A percentile compares a stretch with the other conserved stretches of the same genome.
Evolutionary conservation across 257 asterid genomes (phyloP).

Genomic region (Solanum ossicruentum): DNA sequence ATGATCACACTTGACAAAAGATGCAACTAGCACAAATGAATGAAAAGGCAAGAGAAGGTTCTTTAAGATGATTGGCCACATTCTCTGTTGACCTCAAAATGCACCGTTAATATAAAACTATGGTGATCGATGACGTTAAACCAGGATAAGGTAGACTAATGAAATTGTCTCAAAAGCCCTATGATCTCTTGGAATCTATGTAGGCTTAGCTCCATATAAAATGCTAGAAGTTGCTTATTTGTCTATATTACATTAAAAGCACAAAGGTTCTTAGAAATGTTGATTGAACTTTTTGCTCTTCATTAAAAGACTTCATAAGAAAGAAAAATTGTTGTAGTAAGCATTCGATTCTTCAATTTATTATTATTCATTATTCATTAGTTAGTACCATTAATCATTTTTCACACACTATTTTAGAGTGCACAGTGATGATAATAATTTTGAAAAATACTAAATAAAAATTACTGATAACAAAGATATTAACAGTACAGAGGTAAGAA

Average conservation of each 20-base stretch:
- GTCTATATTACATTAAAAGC: too few relatives aligned
- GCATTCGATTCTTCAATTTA: too few relatives aligned
- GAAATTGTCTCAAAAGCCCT: not conserved
- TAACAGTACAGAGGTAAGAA: not conserved
- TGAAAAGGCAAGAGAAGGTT: not conserved
- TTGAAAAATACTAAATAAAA: not conserved
- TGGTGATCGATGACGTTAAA: not conserved
- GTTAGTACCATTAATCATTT: not conserved
- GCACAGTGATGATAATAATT: not conserved
- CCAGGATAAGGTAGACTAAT: not conserved
- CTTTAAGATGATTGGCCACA: not conserved
- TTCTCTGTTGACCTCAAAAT: not conserved
- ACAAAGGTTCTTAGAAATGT: too few relatives aligned
- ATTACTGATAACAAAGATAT: not conserved
- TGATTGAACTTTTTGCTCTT: too few relatives aligned
- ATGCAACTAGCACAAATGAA: not conserved
- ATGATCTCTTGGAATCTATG: not conserved
- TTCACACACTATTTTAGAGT: not conserved
- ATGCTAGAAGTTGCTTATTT: too few relatives aligned
- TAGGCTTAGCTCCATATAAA: not conserved
- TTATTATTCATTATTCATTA: too few relatives aligned
- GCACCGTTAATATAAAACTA: not conserved
- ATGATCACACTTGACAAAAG: not conserved
- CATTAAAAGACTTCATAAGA: too few relatives aligned
- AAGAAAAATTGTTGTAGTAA: too few relatives aligned